Conservation (phyloP, 371 early-diverging fungal genomes). For the Mucor saturninus region DNA sequence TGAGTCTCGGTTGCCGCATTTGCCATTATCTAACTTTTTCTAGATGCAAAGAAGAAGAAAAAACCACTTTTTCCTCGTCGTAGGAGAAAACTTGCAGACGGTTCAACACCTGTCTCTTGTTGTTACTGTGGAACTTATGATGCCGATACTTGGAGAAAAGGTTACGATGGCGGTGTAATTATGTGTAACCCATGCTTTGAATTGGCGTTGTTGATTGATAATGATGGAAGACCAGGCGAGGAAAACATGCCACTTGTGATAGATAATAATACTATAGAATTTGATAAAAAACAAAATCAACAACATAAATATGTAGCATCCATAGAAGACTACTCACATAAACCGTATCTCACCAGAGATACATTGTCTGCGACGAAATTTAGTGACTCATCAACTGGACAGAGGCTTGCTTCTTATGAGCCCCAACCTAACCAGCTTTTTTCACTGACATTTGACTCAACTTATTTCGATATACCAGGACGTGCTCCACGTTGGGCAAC, state of each 20-base stretch:
- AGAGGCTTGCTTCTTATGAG: constrained; percentile 68
- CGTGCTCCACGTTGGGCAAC: constrained; percentile 92
- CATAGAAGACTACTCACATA: constrained; percentile 82
- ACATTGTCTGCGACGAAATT: constrained; percentile 58
- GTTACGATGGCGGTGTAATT: constrained; percentile 78
- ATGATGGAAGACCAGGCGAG: constrained; percentile 30
- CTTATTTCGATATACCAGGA: constrained; percentile 90
- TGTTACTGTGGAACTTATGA: constrained; percentile 54
- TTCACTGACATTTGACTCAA: constrained; percentile 77
- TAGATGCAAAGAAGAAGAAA: constrained; percentile 37
- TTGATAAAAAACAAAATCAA: constrained; percentile 4
- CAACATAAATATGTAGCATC: constrained; percentile 55
- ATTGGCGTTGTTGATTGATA: constrained; percentile 56
- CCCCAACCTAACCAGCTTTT: constrained; percentile 82
- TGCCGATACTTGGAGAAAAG: constrained; percentile 63
- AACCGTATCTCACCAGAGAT: constrained; percentile 79
- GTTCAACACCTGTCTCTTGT: constrained; percentile 36
- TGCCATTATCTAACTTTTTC: background rate
- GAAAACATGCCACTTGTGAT: constrained; percentile 28
- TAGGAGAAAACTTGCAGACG: constrained; percentile 35
- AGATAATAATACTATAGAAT: constrained; percentile 10
- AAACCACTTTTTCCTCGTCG: constrained; percentile 43
- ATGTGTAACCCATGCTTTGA: constrained; percentile 86
- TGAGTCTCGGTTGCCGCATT: background rate
- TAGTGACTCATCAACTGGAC: constrained; percentile 51